A percentile compares a stretch with the other conserved stretches of the same genome.
Evolutionary conservation across 768 basidiomycete genomes (phyloP).

Genomic region (Coprinellus aureogranulatus): DNA sequence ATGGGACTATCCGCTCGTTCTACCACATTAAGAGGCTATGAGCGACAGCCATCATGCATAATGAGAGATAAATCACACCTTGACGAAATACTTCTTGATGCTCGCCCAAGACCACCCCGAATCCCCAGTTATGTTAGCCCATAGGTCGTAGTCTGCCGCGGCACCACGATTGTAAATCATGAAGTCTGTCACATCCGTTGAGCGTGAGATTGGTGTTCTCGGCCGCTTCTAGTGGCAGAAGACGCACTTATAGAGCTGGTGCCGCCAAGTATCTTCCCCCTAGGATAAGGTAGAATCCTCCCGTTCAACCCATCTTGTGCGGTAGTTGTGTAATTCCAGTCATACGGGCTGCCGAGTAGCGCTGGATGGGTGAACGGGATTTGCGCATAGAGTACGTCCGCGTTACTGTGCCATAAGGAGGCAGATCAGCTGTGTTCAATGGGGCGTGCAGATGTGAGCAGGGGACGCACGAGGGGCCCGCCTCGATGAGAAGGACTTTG

Average conservation of each 20-base stretch:
- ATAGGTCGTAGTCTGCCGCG: constrained; percentile 25
- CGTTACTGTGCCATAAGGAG: constrained; percentile 11
- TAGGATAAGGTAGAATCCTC: constrained; percentile 21
- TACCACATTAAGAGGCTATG: too few relatives aligned
- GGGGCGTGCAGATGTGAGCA: not conserved
- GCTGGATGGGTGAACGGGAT: constrained; percentile 14
- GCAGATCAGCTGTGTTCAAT: not conserved
- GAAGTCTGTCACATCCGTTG: constrained; percentile 17
- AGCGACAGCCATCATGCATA: too few relatives aligned
- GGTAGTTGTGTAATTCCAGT: constrained; percentile 32
- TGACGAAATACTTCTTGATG: constrained; percentile 28
- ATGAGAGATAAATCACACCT: too few relatives aligned
- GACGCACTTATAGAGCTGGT: constrained; percentile 28
- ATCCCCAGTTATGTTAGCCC: constrained; percentile 30
- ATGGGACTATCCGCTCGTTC: too few relatives aligned
- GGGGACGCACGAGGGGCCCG: constrained; percentile 21
- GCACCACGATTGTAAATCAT: constrained; percentile 34
- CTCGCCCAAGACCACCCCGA: constrained; percentile 34
- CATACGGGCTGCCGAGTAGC: constrained; percentile 22
- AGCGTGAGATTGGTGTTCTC: not conserved
- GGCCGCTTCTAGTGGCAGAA: too few relatives aligned
- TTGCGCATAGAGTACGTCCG: constrained; percentile 12
- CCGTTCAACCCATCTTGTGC: constrained; percentile 25
- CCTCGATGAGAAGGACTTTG: constrained; percentile 28
- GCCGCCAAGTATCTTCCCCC: constrained; percentile 30